Percentiles rank a stretch among this genome's conserved stretches.
These are phyloP conservation scores for Epichloe glyceriae DNA, from an alignment of 2,329 filamentous ascomycete genomes.

Conservation along the genomic window DNA sequence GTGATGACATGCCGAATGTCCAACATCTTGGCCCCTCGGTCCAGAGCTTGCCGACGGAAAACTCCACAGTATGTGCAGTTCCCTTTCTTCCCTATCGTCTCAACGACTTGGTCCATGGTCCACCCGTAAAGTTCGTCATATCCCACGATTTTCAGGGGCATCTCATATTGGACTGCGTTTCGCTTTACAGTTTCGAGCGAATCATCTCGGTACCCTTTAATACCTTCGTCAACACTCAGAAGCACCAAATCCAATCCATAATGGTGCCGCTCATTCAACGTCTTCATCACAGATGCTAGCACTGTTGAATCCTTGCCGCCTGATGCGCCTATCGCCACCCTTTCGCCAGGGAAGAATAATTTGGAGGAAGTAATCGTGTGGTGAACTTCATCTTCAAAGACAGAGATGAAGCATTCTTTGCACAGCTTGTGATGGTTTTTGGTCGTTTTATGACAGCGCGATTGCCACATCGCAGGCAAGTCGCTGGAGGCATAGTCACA, in stretches of 20 bases:
- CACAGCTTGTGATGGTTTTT: conserved; percentile 94
- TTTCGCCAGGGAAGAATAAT: conserved; percentile 76
- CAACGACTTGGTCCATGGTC: conserved; percentile 99
- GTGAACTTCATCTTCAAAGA: conserved; percentile 90
- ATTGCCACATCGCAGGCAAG: conserved; percentile 63
- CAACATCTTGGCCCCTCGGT: conserved; percentile 78
- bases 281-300: conserved; percentile 86
- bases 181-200: conserved; percentile 92
- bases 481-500: conserved; percentile 55
- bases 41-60: conserved; percentile 84
- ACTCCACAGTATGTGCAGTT: conserved; percentile 99
- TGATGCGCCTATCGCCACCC: conserved; percentile 86
- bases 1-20: conserved; percentile 90
- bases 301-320: conserved; percentile 98
- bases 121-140: conserved; percentile 93
- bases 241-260: conserved; percentile 80
- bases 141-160: conserved; percentile 83
- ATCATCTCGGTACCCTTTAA: conserved; percentile 93
- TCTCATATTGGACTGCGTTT: conserved; percentile 80
- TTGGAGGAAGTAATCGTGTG: conserved; percentile 72
- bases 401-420: conserved; percentile 69
- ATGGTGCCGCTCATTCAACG: conserved; percentile 75
- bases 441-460: conserved; percentile 84
- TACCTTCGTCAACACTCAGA: conserved; percentile 91
- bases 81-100: conserved; percentile 91